Percentiles rank a stretch among this genome's conserved stretches.
phyloP scores from a whole-genome alignment of 495 filamentous ascomycete species.

The Collariella sp. region DNA sequence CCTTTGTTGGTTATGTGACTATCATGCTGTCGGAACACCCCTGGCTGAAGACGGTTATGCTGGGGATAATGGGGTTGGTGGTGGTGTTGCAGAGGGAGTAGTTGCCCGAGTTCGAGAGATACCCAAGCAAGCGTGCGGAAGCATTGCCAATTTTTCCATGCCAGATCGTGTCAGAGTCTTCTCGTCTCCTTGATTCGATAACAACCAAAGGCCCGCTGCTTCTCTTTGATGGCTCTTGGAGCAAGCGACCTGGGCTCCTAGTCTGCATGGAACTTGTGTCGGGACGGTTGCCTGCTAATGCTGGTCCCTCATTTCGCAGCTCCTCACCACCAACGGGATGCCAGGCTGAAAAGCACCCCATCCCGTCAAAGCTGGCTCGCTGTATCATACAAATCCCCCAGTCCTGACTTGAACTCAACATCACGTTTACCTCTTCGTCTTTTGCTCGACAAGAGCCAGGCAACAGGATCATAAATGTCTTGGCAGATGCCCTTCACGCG shows the following conservation, averaged over 20 bases:
- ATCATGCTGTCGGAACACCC: constrained; percentile 95
- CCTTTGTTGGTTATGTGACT: constrained; percentile 94
- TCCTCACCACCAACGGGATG: background rate
- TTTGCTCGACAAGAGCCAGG: background rate
- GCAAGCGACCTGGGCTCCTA: background rate
- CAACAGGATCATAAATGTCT: background rate
- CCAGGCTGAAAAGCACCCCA: no score
- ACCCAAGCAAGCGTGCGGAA: no score
- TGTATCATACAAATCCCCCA: no score
- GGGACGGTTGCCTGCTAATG: background rate
- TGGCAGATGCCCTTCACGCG: constrained; percentile 5
- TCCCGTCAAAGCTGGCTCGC: no score
- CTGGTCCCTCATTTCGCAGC: background rate
- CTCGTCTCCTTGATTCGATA: no score
- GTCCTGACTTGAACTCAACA: no score
- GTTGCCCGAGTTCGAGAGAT: background rate
- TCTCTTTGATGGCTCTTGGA: no score
- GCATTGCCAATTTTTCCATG: background rate
- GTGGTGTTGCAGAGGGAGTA: constrained; percentile 88
- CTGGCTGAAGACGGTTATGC: constrained; percentile 89
- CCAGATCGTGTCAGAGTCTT: no score
- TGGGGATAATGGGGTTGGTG: constrained; percentile 91
- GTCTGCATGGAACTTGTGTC: constrained; percentile 8
- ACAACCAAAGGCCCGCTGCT: no score
- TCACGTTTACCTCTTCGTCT: no score